Percentiles rank a stretch among this genome's conserved stretches.
Evolutionary conservation across 371 early-diverging fungal genomes (phyloP).

Genomic region (Mucor circinelloides): DNA sequence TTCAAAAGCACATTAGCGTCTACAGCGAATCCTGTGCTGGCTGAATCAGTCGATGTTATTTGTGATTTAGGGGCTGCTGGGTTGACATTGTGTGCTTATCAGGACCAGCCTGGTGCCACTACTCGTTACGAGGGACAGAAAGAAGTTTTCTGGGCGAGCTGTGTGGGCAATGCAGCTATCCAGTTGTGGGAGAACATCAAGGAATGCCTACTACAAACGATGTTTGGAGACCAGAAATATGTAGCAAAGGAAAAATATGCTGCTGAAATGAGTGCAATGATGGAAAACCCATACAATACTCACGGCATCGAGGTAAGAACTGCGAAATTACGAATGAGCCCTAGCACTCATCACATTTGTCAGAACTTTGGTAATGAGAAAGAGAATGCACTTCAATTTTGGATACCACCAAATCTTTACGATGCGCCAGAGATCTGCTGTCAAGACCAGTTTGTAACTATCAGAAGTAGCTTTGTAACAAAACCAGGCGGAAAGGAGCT

Average conservation of each 20-base stretch:
- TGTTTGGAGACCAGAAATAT: too few relatives aligned
- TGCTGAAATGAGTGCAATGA: background rate
- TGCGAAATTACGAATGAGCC: too few relatives aligned
- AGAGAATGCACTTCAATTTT: background rate
- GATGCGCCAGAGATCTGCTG: background rate
- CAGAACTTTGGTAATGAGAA: background rate
- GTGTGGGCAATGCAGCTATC: too few relatives aligned
- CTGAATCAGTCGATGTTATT: background rate
- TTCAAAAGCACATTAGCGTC: background rate
- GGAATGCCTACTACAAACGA: too few relatives aligned
- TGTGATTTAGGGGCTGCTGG: background rate
- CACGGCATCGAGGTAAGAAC: background rate
- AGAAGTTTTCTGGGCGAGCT: too few relatives aligned
- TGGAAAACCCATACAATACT: background rate
- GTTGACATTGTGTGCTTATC: background rate
- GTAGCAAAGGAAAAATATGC: too few relatives aligned
- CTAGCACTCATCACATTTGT: too few relatives aligned
- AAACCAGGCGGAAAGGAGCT: background rate
- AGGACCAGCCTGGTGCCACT: background rate
- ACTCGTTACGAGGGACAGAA: too few relatives aligned
- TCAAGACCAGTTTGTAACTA: background rate
- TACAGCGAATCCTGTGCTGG: background rate
- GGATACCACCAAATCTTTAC: background rate
- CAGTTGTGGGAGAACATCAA: too few relatives aligned
- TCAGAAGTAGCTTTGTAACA: background rate